These are phyloP conservation scores for Breynia disticha DNA, from an alignment of 441 rosid species.

Conservation along the genomic window DNA sequence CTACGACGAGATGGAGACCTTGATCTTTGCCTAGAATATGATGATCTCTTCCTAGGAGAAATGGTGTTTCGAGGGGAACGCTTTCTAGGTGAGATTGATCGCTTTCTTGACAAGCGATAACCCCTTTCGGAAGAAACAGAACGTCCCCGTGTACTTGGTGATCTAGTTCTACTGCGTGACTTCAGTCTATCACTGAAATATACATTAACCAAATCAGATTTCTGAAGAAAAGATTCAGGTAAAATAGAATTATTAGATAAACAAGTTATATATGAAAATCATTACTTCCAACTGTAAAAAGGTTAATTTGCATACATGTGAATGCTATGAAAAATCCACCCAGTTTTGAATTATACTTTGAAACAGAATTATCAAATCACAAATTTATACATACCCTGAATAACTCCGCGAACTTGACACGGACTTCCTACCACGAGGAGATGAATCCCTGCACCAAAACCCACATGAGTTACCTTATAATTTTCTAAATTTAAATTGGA, in stretches of 20 bases:
- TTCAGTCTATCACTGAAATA: slow-evolving; percentile 32
- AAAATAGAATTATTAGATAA: neutral
- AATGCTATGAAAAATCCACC: no score
- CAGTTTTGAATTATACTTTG: neutral
- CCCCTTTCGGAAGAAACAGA: slow-evolving; percentile 32
- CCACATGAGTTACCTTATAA: neutral
- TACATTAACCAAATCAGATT: slow-evolving; percentile 14
- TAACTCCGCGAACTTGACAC: slow-evolving; percentile 54
- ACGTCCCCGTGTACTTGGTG: slow-evolving; percentile 29
- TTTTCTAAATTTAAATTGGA: no score
- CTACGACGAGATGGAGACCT: slow-evolving; percentile 21
- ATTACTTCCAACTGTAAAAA: no score
- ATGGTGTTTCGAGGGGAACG: slow-evolving; percentile 33
- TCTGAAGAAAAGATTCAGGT: neutral
- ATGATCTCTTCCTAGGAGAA: slow-evolving; percentile 42
- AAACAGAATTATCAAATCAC: neutral
- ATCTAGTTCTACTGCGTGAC: slow-evolving; percentile 64
- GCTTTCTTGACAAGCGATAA: slow-evolving; percentile 31
- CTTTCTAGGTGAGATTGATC: slow-evolving; percentile 34
- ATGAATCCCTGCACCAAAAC: slow-evolving; percentile 37
- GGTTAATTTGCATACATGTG: no score
- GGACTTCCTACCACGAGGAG: slow-evolving; percentile 45
- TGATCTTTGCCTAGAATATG: slow-evolving; percentile 28
- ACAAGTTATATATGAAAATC: neutral
- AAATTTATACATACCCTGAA: slow-evolving; percentile 35